Conservation (phyloP, 148 eudicot species). For the Mesembryanthemum crystallinum region DNA sequence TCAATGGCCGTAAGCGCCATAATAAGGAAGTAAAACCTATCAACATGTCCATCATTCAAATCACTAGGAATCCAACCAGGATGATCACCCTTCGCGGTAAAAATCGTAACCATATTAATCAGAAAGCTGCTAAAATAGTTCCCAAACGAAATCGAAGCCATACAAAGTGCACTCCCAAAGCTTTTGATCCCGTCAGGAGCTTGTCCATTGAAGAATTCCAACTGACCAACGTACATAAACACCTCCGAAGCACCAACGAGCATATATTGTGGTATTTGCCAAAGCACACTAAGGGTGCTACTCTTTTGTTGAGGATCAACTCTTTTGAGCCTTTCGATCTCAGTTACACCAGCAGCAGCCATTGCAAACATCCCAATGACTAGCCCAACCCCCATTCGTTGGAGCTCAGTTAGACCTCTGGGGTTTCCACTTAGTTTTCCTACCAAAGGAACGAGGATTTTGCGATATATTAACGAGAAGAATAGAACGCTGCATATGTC, state of each 20-base stretch:
- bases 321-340: constrained; percentile 45
- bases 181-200: constrained; percentile 95
- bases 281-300: constrained; percentile 60
- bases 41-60: constrained; percentile 70
- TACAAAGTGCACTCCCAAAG: constrained; percentile 84
- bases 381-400: constrained; percentile 83
- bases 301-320: constrained; percentile 28
- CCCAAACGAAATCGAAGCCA: constrained; percentile 90
- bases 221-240: constrained; percentile 86
- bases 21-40: constrained; percentile 73
- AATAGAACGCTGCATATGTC: constrained; percentile 79
- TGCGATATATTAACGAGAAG: constrained; percentile 61
- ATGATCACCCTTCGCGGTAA: constrained; percentile 39
- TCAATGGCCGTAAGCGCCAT: constrained; percentile 49
- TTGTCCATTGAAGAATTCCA: constrained; percentile 84
- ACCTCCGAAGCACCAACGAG: constrained; percentile 89
- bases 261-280: constrained; percentile 86
- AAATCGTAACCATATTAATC: constrained; percentile 62
- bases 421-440: constrained; percentile 56
- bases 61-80: constrained; percentile 82
- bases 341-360: constrained; percentile 77
- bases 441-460: constrained; percentile 55
- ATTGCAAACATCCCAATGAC: constrained; percentile 68
- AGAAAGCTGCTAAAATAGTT: constrained; percentile 68
- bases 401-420: constrained; percentile 77